Conservation (phyloP, 1,284 basidiomycete species). For the Marasmius sp. region DNA sequence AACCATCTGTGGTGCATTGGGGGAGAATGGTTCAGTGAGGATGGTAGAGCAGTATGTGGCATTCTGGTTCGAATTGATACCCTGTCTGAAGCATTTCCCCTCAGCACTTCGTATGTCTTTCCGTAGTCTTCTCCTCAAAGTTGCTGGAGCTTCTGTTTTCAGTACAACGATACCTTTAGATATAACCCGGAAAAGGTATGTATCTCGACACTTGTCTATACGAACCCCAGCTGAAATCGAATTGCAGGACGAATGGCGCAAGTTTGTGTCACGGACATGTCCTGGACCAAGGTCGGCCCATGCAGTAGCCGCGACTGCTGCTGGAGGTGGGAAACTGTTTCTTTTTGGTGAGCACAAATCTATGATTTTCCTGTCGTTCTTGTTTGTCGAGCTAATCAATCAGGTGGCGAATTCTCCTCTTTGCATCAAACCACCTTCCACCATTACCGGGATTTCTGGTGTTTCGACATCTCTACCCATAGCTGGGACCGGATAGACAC, state of each 20-base stretch:
- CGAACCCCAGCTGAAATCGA: neutral
- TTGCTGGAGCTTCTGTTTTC: neutral
- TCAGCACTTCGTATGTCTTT: conserved; percentile 15
- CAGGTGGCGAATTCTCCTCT: conserved; percentile 85
- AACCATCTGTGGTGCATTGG: conserved; percentile 82
- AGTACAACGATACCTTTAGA: conserved; percentile 77
- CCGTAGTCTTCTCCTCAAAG: neutral
- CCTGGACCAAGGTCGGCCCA: conserved; percentile 87
- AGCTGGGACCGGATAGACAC: conserved; percentile 90
- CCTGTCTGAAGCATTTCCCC: neutral
- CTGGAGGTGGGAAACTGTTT: conserved; percentile 81
- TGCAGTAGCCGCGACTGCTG: conserved; percentile 71
- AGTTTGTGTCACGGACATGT: conserved; percentile 79
- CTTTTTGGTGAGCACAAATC: conserved; percentile 61
- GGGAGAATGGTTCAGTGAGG: conserved; percentile 84
- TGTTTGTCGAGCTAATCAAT: neutral
- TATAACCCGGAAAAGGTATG: conserved; percentile 78
- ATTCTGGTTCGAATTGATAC: neutral
- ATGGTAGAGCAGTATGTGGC: conserved; percentile 70
- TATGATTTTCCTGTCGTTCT: neutral
- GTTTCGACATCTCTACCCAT: conserved; percentile 73
- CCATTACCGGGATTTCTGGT: conserved; percentile 89
- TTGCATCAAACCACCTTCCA: conserved; percentile 87
- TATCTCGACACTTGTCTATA: neutral
- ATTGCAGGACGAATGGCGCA: conserved; percentile 78